Evolutionary conservation across 345 rosid genomes (phyloP).

Genomic region (Psidium friedrichsthalianum): DNA sequence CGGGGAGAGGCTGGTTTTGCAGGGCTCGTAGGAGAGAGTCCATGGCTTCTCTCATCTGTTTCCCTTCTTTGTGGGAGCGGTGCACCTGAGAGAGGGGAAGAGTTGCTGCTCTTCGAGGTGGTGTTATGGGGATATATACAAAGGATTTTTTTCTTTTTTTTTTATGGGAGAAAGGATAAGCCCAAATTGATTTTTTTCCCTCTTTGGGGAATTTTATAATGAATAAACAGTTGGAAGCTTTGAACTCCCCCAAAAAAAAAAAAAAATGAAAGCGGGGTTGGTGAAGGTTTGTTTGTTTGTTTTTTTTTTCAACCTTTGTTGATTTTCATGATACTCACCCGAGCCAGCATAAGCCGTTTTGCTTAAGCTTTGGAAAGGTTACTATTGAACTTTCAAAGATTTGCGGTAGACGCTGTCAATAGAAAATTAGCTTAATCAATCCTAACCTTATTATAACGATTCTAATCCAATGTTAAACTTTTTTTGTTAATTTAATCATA

Average conservation of each 20-base stretch:
- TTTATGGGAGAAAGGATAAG: background rate
- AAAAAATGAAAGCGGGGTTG: background rate
- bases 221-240: background rate
- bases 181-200: background rate
- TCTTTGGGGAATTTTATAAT: background rate
- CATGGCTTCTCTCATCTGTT: background rate
- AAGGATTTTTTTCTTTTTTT: background rate
- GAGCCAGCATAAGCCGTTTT: background rate
- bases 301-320: background rate
- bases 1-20: background rate
- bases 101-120: background rate
- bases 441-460: background rate
- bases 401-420: background rate
- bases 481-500: background rate
- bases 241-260: too few species aligned
- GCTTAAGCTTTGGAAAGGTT: background rate
- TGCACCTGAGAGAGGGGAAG: background rate
- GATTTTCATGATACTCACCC: background rate
- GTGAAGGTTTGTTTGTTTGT: background rate
- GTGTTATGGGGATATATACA: background rate
- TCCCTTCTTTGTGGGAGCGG: background rate
- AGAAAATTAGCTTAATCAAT: background rate
- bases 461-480: background rate
- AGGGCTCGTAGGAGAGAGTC: background rate
- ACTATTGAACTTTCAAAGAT: background rate